Base-by-base conservation (phyloP, 768 basidiomycete genomes). In the Lactarius trivialis region DNA sequence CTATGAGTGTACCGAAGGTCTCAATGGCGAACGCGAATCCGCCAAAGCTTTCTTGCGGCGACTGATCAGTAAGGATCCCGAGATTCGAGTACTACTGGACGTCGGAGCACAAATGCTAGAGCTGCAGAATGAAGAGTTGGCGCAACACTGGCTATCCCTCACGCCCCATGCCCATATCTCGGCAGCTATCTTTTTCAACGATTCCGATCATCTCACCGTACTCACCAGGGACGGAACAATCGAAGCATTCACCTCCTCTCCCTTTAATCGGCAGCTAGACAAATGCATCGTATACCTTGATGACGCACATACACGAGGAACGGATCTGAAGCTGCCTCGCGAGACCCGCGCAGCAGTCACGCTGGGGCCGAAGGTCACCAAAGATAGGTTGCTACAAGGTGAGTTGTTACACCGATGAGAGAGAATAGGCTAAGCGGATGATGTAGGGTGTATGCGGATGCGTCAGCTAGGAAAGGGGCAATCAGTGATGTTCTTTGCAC, bases 81-180 rank as follows among this genome's bases (percentile, higher is more conserved):
- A 71, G 14, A 71, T 82, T 30, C 75, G 73, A 24, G 80, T 82
- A 4, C 68, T 83, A 21, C 69, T 83, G n/a, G 82, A 83, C 49
- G 82, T 83, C 12, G 82, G 82, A 3, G 82, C 82, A 0, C 82
- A 83, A 60, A 79, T 84, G 71, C 70, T 83, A 9, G 81, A 84
- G 39, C 69, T 81, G 60, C 68, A 73, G 26, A 83, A 81, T 56
- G 37, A 65, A 1, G 70, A 78, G 24, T 52, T 83, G 7, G 78
- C 74, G 3, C 34, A 55, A 32, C 37, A 65, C 6, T 83, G 82
- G 83, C 68, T 83, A 7, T 55, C 50, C 28, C 50, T 53, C 51
- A 49, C 66, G 51, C 5, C 55, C 56, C 3, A 60, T n/a, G 63
- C 55, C 56, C 3, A 60, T n/a, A 61, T 76, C 2, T 68, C 71